A percentile compares a stretch with the other conserved stretches of the same genome.
Evolutionary conservation across 1,284 basidiomycete species (phyloP).

Genomic region (Rhodotorula sp.): DNA sequence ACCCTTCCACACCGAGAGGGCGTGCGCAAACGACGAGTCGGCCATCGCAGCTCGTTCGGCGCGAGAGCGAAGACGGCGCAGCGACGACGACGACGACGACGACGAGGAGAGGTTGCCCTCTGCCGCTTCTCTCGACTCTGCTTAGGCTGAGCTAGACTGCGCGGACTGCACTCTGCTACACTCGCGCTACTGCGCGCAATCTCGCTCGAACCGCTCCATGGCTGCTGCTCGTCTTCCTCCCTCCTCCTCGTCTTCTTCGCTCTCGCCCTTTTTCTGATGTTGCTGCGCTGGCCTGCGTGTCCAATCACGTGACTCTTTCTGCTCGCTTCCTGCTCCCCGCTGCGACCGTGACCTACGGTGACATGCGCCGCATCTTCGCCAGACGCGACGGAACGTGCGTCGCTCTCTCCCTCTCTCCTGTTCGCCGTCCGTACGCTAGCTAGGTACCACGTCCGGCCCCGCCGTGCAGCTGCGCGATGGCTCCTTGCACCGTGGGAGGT

Average conservation of each 20-base stretch:
- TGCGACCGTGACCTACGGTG: too few species aligned
- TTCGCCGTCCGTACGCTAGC: background rate
- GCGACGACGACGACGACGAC: background rate
- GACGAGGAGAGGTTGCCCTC: background rate
- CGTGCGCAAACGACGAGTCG: slow-evolving; percentile 29
- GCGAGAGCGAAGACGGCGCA: background rate
- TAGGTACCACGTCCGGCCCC: background rate
- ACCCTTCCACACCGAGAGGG: slow-evolving; percentile 36
- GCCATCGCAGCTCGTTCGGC: slow-evolving; percentile 13
- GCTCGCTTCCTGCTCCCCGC: background rate
- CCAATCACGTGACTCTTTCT: background rate
- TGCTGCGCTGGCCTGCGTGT: too few species aligned
- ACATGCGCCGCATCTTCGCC: slow-evolving; percentile 20
- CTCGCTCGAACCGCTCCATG: too few species aligned
- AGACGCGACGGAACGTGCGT: slow-evolving; percentile 12
- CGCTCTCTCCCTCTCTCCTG: background rate
- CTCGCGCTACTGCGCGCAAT: too few species aligned
- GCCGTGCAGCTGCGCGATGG: slow-evolving; percentile 2
- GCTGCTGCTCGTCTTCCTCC: too few species aligned
- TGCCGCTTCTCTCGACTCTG: too few species aligned
- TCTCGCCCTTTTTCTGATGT: background rate
- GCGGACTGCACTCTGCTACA: too few species aligned
- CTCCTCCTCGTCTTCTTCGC: background rate
- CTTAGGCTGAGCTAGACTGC: too few species aligned
- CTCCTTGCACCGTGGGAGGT: too few species aligned